A percentile compares a stretch with the other conserved stretches of the same genome.
Conservation (phyloP, 768 basidiomycete genomes). For the Naganishia onofrii region DNA sequence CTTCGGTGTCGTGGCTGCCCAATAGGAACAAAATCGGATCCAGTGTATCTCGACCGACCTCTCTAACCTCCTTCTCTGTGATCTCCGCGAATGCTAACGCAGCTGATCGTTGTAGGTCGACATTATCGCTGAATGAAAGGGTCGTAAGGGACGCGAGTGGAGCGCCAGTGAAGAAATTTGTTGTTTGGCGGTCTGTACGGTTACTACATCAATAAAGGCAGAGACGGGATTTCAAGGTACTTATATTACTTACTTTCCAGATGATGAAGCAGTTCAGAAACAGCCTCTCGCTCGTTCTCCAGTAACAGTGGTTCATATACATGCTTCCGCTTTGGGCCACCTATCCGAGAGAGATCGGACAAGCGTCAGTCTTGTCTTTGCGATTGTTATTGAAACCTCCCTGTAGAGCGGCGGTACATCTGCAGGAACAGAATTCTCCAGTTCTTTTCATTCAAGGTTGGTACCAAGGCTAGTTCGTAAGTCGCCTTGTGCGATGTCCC, state of each 20-base stretch:
- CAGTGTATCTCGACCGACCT: constrained; percentile 91
- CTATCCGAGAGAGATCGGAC: constrained; percentile 25
- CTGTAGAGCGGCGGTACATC: too few species aligned
- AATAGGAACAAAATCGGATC: constrained; percentile 97
- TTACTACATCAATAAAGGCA: constrained; percentile 3
- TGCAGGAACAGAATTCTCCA: too few species aligned
- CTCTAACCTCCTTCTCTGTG: constrained; percentile 97
- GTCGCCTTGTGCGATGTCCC: too few species aligned
- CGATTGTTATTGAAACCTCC: too few species aligned
- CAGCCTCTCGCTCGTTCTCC: constrained; percentile 82
- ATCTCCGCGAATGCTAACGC: constrained; percentile 99
- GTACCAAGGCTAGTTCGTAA: too few species aligned
- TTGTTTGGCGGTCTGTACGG: constrained; percentile 86
- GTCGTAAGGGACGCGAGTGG: constrained; percentile 92
- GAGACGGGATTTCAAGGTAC: constrained; percentile 25
- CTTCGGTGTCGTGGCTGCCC: constrained; percentile 96
- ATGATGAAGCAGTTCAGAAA: constrained; percentile 93
- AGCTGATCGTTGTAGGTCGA: constrained; percentile 95
- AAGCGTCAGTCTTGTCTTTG: background rate
- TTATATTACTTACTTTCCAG: constrained; percentile 78
- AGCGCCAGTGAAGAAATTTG: constrained; percentile 94
- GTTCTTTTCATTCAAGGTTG: too few species aligned
- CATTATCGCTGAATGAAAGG: constrained; percentile 97
- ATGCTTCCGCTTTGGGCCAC: constrained; percentile 48
- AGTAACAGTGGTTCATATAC: constrained; percentile 52